Percentiles rank a stretch among this genome's conserved stretches.
phyloP scores from a whole-genome alignment of 805 yeast species.

The Saccharomycopsis sp. region DNA sequence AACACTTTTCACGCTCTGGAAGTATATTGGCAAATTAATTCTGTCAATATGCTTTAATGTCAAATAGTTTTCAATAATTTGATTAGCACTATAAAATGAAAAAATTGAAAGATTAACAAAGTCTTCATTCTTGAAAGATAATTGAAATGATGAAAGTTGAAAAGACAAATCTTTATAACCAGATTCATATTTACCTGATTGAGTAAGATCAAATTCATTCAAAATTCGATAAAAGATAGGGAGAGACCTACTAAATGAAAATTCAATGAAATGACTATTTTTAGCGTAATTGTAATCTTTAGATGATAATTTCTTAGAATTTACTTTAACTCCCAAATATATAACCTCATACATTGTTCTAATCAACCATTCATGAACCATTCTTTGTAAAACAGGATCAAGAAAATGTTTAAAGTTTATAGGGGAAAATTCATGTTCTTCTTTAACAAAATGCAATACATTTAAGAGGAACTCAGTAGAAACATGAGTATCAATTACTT shows the following conservation, averaged over 20 bases:
- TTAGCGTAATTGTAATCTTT: conserved; percentile 21
- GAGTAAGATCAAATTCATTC: conserved; percentile 28
- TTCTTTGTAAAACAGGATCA: conserved; percentile 28
- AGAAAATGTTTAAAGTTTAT: conserved; percentile 40
- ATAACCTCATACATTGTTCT: conserved; percentile 50
- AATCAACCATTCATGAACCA: conserved; percentile 41
- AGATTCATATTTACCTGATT: conserved; percentile 25
- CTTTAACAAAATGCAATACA: conserved; percentile 41
- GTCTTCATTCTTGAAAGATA: conserved; percentile 26
- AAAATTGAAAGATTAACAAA: conserved; percentile 43
- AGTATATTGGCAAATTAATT: conserved; percentile 39
- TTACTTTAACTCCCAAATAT: conserved; percentile 35
- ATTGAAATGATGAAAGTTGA: background rate
- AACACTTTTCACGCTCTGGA: conserved; percentile 49
- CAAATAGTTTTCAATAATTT: conserved; percentile 42
- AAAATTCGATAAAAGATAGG: conserved; percentile 24
- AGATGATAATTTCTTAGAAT: conserved; percentile 16
- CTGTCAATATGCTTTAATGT: conserved; percentile 37
- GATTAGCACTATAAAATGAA: conserved; percentile 42
- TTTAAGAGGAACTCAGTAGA: conserved; percentile 46
- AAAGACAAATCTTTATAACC: conserved; percentile 13
- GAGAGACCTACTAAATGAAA: conserved; percentile 25
- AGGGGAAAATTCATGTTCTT: conserved; percentile 21
- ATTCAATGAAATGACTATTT: conserved; percentile 27
- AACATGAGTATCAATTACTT: conserved; percentile 48